phyloP scores from a whole-genome alignment of 176 grass and related monocot genomes.

The Poa pratensis region DNA sequence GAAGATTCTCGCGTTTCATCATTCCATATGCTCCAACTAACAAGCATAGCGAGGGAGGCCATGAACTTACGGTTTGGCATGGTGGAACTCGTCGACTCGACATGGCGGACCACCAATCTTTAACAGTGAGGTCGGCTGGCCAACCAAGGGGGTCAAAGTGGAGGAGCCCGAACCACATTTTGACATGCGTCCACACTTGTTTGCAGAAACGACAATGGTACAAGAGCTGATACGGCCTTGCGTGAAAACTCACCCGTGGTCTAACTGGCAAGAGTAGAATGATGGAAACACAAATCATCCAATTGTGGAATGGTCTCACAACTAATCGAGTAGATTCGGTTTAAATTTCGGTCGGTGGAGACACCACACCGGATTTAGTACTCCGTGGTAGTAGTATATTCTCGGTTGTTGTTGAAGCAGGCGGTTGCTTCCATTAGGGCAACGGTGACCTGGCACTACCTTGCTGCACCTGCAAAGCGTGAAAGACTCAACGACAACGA shows the following conservation, averaged over 20 bases:
- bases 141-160: no score
- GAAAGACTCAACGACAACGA: not conserved
- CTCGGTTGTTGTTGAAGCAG: not conserved
- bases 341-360: not conserved
- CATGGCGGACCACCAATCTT: no score
- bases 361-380: not conserved
- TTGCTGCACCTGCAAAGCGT: not conserved
- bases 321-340: not conserved
- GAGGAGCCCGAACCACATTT: no score
- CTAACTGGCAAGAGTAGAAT: not conserved
- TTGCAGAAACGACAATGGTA: no score
- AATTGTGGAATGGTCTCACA: not conserved
- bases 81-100: no score
- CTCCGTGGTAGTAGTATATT: not conserved
- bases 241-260: not conserved
- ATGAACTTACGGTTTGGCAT: no score
- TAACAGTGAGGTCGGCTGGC: no score
- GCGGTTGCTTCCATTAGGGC: not conserved
- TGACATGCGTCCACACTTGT: no score
- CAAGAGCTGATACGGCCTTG: not conserved
- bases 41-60: no score
- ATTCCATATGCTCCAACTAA: no score
- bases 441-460: not conserved
- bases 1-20: no score
- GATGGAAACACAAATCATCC: not conserved